Base-by-base conservation (phyloP, 1,284 basidiomycete species). In the Veloboletus limbatus region DNA sequence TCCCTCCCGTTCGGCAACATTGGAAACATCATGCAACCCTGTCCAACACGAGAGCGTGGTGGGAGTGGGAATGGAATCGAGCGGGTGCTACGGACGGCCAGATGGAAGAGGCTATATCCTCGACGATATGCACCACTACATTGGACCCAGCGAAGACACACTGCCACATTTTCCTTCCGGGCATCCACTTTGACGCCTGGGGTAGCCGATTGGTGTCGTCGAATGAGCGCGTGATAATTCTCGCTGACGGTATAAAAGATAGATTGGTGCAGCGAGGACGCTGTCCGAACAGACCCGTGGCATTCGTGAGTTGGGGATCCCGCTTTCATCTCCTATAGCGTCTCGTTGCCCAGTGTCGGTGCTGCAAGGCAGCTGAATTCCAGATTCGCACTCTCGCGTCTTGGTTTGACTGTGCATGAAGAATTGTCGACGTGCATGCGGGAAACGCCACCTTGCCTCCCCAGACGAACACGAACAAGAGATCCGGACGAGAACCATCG, bases 211-310 rank as follows among this genome's bases (percentile, higher is more conserved):
- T 82, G 78, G 43, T 81, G 75, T 1, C 79, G 75, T 0, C 87
- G 80, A 26, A 92, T 74, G 9, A 89, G 79, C 0, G 85, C 82
- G 54, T 88, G 87, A 53, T 90, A 90, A 60, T 92, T 89, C 52
- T 86, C 85, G 2, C 81, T 78, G 0, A 92, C 74, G 2, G 79
- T 75, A 55, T 81, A 77, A 71, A 93, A 94, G 8, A 81, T 73
- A 63, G 92, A 87, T 52, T 93, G 89, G 11, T 25, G n/a, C n/a
- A n/a, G n/a, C n/a, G n/a, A n/a, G n/a, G n/a, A n/a, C n/a, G n/a
- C n/a, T n/a, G n/a, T n/a, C n/a, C n/a, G n/a, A n/a, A n/a, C n/a
- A n/a, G n/a, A n/a, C n/a, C n/a, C n/a, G n/a, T n/a, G n/a, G n/a
- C n/a, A n/a, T n/a, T n/a, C n/a, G n/a, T n/a, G n/a, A n/a, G n/a